These are phyloP conservation scores for Tolypocladium inflatum DNA, from an alignment of 2,329 filamentous ascomycete genomes.

Conservation along the genomic window DNA sequence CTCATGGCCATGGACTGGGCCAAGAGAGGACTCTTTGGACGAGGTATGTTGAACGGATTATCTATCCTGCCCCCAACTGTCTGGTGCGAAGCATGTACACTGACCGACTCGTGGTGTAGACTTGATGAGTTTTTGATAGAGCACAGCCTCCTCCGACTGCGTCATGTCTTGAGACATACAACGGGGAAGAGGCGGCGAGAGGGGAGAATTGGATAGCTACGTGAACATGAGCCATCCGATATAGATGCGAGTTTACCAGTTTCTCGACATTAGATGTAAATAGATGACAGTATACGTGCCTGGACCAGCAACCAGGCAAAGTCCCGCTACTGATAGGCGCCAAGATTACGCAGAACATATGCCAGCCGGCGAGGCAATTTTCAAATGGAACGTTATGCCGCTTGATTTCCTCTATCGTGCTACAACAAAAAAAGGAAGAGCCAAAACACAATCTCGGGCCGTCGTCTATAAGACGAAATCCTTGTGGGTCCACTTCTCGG, in stretches of 20 bases:
- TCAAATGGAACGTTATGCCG: neutral
- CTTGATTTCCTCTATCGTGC: neutral
- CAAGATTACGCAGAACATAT: neutral
- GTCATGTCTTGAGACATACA: too few relatives aligned
- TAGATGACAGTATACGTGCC: neutral
- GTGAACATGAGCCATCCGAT: neutral
- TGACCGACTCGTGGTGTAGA: constrained; percentile 21
- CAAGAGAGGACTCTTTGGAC: constrained; percentile 90
- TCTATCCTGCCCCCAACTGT: neutral
- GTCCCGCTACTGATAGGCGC: neutral
- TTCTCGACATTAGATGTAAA: neutral
- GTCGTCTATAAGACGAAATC: constrained; percentile 52
- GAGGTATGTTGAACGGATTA: constrained; percentile 56
- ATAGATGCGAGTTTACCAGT: neutral
- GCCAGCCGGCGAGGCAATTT: neutral
- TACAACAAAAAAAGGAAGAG: neutral
- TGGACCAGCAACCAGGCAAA: neutral
- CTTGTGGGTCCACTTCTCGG: constrained; percentile 97
- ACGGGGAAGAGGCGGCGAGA: neutral
- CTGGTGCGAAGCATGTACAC: neutral
- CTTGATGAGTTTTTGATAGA: constrained; percentile 39
- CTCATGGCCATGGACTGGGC: constrained; percentile 97
- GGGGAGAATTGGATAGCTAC: neutral
- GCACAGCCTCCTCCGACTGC: neutral
- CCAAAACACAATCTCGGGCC: neutral